phyloP scores from a whole-genome alignment of 495 filamentous ascomycete genomes.

The Echria macrotheca region DNA sequence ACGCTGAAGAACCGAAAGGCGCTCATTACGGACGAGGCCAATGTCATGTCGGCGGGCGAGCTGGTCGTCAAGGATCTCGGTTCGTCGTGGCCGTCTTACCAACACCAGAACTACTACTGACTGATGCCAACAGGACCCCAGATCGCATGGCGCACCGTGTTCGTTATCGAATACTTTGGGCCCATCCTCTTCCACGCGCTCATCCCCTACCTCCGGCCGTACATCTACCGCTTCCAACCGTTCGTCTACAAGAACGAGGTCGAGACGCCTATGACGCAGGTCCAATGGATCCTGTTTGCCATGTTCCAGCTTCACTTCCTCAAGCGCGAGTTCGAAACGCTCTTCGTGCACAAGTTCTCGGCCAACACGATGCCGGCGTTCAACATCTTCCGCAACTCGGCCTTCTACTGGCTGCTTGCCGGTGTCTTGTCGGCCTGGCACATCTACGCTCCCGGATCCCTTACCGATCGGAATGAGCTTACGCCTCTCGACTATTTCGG shows the following conservation, averaged over 20 bases:
- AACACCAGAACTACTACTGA: slow-evolving; percentile 9
- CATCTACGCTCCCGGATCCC: slow-evolving; percentile 70
- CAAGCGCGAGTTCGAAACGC: slow-evolving; percentile 91
- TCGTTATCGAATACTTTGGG: slow-evolving; percentile 89
- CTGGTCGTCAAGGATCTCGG: slow-evolving; percentile 92
- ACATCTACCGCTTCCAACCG: slow-evolving; percentile 61
- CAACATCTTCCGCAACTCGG: slow-evolving; percentile 88
- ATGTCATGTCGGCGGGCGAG: slow-evolving; percentile 61
- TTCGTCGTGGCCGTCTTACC: slow-evolving; percentile 35
- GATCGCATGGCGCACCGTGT: slow-evolving; percentile 90
- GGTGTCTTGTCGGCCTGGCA: slow-evolving; percentile 79
- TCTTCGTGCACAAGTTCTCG: slow-evolving; percentile 95
- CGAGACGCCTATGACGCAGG: slow-evolving; percentile 46
- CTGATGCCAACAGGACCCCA: slow-evolving; percentile 61
- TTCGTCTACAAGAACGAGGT: slow-evolving; percentile 37
- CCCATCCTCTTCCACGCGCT: slow-evolving; percentile 81
- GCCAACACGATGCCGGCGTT: slow-evolving; percentile 81
- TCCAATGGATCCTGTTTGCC: slow-evolving; percentile 65
- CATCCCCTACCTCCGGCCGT: slow-evolving; percentile 62
- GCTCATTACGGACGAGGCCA: slow-evolving; percentile 53
- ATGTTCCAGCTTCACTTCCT: slow-evolving; percentile 79
- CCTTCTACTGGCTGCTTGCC: slow-evolving; percentile 82
- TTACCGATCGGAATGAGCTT: slow-evolving; percentile 42
- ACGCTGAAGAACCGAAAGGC: slow-evolving; percentile 52
- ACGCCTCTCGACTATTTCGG: slow-evolving; percentile 54